Conservation (phyloP, 805 yeast species). For the Lachancea sp. region DNA sequence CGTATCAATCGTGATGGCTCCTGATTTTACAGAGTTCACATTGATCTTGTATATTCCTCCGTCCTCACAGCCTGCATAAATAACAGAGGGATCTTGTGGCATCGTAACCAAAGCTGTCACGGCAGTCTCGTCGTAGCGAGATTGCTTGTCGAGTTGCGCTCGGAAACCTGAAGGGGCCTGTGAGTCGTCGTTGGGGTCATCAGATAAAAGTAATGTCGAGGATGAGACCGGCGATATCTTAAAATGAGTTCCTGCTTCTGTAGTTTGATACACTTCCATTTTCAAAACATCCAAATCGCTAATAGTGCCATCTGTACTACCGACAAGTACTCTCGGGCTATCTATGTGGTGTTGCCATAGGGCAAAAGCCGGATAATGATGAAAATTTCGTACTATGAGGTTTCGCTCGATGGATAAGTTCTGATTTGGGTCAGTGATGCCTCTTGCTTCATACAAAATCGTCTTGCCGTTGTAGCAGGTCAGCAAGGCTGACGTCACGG, state of each 20-base stretch:
- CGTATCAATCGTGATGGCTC: slow-evolving; percentile 7
- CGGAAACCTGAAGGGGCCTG: slow-evolving; percentile 3
- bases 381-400: slow-evolving; percentile 17
- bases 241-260: slow-evolving; percentile 4
- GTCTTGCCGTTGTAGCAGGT: slow-evolving; percentile 21
- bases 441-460: slow-evolving; percentile 20
- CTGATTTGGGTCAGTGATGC: not conserved
- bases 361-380: slow-evolving; percentile 16
- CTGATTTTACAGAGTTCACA: slow-evolving; percentile 7
- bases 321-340: slow-evolving; percentile 15
- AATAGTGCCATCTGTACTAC: slow-evolving; percentile 18
- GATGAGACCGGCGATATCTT: slow-evolving; percentile 15
- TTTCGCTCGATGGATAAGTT: slow-evolving; percentile 15
- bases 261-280: slow-evolving; percentile 14
- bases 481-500: slow-evolving; percentile 16
- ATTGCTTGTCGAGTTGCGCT: slow-evolving; percentile 11
- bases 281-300: slow-evolving; percentile 19
- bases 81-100: slow-evolving; percentile 17
- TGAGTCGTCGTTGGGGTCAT: not conserved
- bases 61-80: slow-evolving; percentile 24
- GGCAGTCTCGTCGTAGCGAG: slow-evolving; percentile 16
- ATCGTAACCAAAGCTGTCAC: slow-evolving; percentile 15
- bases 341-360: slow-evolving; percentile 13
- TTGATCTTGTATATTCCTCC: slow-evolving; percentile 26
- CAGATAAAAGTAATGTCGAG: slow-evolving; percentile 11